phyloP scores from a whole-genome alignment of 2,329 filamentous ascomycete species.

The Fusarium avenaceum region DNA sequence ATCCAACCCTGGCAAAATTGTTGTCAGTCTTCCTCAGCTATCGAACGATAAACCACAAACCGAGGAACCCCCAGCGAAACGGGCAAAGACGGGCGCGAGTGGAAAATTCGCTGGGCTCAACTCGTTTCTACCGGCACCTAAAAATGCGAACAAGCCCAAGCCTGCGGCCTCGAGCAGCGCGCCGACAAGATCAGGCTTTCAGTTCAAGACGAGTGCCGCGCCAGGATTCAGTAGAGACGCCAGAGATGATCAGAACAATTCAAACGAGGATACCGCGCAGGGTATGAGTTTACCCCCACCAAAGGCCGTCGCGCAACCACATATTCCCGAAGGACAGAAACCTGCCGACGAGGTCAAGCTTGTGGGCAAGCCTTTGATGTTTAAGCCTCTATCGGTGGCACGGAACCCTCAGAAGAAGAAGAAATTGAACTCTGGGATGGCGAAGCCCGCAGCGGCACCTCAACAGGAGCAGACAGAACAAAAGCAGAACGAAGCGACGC shows the following conservation, averaged over 20 bases:
- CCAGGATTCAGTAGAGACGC: constrained; percentile 81
- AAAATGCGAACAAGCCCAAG: constrained; percentile 63
- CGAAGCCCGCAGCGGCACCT: constrained; percentile 25
- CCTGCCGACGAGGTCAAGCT: constrained; percentile 75
- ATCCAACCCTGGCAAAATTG: constrained; percentile 85
- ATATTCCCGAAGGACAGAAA: constrained; percentile 69
- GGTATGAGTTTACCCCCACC: constrained; percentile 58
- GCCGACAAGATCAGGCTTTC: constrained; percentile 60
- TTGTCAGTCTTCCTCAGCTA: constrained; percentile 78
- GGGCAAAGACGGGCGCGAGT: constrained; percentile 68
- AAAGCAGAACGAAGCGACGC: constrained; percentile 39
- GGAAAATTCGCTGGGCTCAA: constrained; percentile 86
- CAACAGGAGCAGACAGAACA: constrained; percentile 26
- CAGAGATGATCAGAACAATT: constrained; percentile 41
- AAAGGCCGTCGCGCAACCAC: constrained; percentile 58
- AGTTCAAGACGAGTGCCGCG: constrained; percentile 84
- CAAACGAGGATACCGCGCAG: constrained; percentile 38
- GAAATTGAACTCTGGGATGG: constrained; percentile 51
- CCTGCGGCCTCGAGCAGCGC: constrained; percentile 43
- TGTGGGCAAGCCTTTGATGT: constrained; percentile 85
- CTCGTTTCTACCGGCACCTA: constrained; percentile 87
- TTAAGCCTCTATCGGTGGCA: constrained; percentile 88
- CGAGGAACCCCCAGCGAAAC: constrained; percentile 75
- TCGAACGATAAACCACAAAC: constrained; percentile 53
- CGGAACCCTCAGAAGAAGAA: constrained; percentile 80